A percentile compares a stretch with the other conserved stretches of the same genome.
Evolutionary conservation across 768 basidiomycete species (phyloP).

Genomic region (Sistotremastrum suecicum): DNA sequence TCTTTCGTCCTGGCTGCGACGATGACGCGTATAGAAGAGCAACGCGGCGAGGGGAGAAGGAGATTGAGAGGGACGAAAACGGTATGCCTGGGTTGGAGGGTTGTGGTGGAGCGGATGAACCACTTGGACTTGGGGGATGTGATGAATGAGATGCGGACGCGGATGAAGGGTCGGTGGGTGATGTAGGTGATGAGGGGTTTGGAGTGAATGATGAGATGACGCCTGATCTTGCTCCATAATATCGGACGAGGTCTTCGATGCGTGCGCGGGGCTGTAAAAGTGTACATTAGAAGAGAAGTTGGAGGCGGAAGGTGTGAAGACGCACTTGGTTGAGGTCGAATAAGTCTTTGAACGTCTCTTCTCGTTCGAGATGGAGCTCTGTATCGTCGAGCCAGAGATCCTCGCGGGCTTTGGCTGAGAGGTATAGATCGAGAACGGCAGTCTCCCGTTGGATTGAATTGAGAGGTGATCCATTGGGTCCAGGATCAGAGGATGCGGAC

Average conservation of each 20-base stretch:
- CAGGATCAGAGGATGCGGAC: constrained; percentile 14
- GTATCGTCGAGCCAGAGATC: constrained; percentile 67
- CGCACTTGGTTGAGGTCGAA: constrained; percentile 41
- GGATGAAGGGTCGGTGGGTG: no score
- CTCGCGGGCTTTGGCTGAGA: constrained; percentile 65
- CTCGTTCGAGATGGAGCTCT: constrained; percentile 59
- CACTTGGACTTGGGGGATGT: not conserved
- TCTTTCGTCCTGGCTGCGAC: not conserved
- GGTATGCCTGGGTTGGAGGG: constrained; percentile 5
- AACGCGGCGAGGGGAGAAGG: constrained; percentile 8
- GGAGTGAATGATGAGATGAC: constrained; percentile 12
- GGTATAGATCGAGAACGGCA: constrained; percentile 59
- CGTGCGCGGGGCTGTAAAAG: constrained; percentile 50
- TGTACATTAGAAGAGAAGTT: not conserved
- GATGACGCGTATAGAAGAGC: constrained; percentile 3
- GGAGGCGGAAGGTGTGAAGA: constrained; percentile 1
- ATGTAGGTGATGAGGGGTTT: not conserved
- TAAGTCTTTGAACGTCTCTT: constrained; percentile 65
- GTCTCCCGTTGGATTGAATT: constrained; percentile 59
- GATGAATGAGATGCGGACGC: no score
- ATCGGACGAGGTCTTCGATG: constrained; percentile 57
- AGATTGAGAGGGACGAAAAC: constrained; percentile 8
- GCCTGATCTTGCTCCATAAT: constrained; percentile 26
- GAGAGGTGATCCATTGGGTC: constrained; percentile 15
- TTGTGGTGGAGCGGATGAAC: not conserved